phyloP scores from a whole-genome alignment of 441 rosid species.

The Populus hybrid region DNA sequence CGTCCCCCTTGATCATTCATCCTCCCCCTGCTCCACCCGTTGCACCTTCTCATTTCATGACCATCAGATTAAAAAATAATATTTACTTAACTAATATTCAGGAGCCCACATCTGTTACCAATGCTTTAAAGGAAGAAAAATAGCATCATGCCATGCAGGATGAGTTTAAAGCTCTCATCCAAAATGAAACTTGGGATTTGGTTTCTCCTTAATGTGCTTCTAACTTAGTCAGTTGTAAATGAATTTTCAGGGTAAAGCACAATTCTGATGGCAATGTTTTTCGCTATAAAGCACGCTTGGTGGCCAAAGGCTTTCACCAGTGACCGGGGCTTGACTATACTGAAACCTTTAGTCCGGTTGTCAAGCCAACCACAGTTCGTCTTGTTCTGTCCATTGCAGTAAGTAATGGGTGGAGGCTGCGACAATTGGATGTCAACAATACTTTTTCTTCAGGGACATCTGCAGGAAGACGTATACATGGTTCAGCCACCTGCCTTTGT shows the following conservation, averaged over 20 bases:
- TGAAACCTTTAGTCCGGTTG: background rate
- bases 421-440: background rate
- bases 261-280: background rate
- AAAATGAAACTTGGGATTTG: background rate
- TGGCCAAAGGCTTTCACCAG: too few species aligned
- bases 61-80: too few species aligned
- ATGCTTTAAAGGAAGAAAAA: background rate
- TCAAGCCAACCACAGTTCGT: background rate
- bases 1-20: rapidly evolving
- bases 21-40: rapidly evolving
- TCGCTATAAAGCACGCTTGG: background rate
- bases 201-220: background rate
- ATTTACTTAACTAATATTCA: background rate
- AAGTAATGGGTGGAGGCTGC: background rate
- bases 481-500: background rate
- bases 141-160: background rate
- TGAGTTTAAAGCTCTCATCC: background rate
- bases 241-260: background rate
- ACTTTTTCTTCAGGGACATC: background rate
- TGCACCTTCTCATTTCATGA: background rate
- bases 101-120: background rate
- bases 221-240: background rate
- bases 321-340: background rate
- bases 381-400: background rate
- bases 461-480: background rate